Evolutionary conservation across 2,329 filamentous ascomycete genomes (phyloP).

Genomic region (Ascochyta clinopodiicola): DNA sequence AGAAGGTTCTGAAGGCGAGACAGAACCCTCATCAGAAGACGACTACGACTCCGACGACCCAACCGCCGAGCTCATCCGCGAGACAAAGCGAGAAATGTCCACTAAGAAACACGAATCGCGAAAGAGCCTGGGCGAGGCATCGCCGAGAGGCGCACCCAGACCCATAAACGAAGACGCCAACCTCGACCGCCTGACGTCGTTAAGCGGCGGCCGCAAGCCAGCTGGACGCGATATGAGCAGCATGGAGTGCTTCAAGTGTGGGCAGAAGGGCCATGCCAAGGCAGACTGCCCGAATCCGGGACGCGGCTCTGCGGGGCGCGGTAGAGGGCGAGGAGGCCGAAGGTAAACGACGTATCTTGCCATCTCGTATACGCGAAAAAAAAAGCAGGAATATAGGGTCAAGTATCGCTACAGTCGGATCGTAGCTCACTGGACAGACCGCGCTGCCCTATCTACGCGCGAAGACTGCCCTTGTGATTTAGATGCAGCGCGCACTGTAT

Average conservation of each 20-base stretch:
- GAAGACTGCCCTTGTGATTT: background rate
- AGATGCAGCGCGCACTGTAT: background rate
- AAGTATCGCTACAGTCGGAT: background rate
- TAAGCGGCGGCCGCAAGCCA: constrained; percentile 51
- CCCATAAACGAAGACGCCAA: constrained; percentile 69
- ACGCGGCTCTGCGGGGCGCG: constrained; percentile 36
- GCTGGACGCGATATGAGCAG: constrained; percentile 37
- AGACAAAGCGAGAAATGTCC: constrained; percentile 54
- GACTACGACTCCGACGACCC: constrained; percentile 53
- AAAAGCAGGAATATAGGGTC: background rate
- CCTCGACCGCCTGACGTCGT: constrained; percentile 67
- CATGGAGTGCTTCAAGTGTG: constrained; percentile 67
- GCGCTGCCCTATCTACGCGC: background rate
- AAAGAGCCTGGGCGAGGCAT: constrained; percentile 53
- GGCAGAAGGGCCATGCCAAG: constrained; percentile 66
- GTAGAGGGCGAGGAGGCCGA: constrained; percentile 29
- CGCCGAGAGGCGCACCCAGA: constrained; percentile 61
- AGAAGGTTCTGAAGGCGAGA: constrained; percentile 34
- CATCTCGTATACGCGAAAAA: background rate
- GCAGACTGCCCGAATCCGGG: constrained; percentile 59
- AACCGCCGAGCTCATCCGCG: constrained; percentile 53
- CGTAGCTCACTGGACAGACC: background rate
- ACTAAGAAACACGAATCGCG: constrained; percentile 52
- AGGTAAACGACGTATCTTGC: constrained; percentile 18
- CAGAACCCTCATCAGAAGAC: constrained; percentile 42